Conservation (phyloP, 2,329 filamentous ascomycete genomes). For the Exophiala aquamarina region DNA sequence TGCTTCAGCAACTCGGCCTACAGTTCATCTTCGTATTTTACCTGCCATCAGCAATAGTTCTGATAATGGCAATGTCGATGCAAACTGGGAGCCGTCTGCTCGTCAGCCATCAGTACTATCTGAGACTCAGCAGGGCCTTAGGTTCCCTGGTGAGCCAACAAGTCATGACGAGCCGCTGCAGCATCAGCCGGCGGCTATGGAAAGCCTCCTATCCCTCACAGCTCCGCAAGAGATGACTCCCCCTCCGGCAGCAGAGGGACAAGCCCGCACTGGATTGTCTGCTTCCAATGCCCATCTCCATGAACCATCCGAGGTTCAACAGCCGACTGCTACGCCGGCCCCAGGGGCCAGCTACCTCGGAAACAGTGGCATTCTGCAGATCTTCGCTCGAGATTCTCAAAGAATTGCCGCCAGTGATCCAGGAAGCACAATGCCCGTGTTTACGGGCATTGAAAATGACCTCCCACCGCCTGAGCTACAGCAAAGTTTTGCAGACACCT, state of each 20-base stretch:
- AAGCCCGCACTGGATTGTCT: not conserved
- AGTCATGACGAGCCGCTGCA: too few relatives aligned
- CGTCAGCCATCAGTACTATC: not conserved
- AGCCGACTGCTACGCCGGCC: not conserved
- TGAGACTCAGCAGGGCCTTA: too few relatives aligned
- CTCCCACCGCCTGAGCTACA: slow-evolving; percentile 3
- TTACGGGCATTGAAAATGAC: not conserved
- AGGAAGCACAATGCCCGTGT: not conserved
- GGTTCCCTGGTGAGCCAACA: too few relatives aligned
- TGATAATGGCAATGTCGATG: not conserved
- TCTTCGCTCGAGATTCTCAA: not conserved
- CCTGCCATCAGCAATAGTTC: not conserved
- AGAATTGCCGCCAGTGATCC: not conserved
- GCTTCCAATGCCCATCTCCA: not conserved
- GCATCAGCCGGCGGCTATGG: not conserved
- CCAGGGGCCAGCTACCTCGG: not conserved
- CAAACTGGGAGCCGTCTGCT: not conserved
- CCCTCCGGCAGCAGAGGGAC: not conserved
- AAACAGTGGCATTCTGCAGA: not conserved
- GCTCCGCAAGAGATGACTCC: not conserved
- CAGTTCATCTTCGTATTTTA: not conserved
- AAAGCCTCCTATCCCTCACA: not conserved
- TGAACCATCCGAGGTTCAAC: not conserved
- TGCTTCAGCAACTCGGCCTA: not conserved
- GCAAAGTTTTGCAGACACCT: slow-evolving; percentile 12